These are phyloP conservation scores for Kwoniella bestiolae DNA, from an alignment of 768 basidiomycete genomes.

Conservation along the genomic window DNA sequence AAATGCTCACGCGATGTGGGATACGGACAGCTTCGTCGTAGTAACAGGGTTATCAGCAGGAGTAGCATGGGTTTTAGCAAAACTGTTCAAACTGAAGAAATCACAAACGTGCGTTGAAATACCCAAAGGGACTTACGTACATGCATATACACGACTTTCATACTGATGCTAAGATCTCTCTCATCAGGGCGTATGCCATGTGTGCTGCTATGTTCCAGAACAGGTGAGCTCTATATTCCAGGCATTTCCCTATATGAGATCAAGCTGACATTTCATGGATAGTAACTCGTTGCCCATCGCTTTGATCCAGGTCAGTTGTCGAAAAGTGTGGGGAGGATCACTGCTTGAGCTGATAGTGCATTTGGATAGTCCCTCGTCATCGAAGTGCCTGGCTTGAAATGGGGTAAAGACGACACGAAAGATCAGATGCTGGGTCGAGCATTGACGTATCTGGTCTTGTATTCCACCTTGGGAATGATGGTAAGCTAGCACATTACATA, in stretches of 20 bases:
- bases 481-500: constrained; percentile 60
- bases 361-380: constrained; percentile 72
- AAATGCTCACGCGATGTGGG: neutral
- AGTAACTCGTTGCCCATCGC: constrained; percentile 95
- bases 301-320: constrained; percentile 64
- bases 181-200: constrained; percentile 54
- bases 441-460: constrained; percentile 66
- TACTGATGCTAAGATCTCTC: neutral
- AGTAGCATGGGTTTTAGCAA: constrained; percentile 69
- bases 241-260: neutral
- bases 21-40: constrained; percentile 71
- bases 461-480: constrained; percentile 94
- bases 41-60: constrained; percentile 73
- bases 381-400: constrained; percentile 79
- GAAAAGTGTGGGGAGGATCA: neutral
- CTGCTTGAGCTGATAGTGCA: constrained; percentile 12
- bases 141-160: neutral
- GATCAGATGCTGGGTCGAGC: constrained; percentile 85
- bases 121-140: neutral
- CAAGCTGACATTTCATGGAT: constrained; percentile 64
- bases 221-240: constrained; percentile 41
- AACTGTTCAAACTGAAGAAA: constrained; percentile 68
- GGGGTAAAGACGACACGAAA: constrained; percentile 77
- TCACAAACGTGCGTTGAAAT: constrained; percentile 72
- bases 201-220: constrained; percentile 57